phyloP scores from a whole-genome alignment of 2,329 filamentous ascomycete genomes.

The Paracorniculantispora psalliotae region DNA sequence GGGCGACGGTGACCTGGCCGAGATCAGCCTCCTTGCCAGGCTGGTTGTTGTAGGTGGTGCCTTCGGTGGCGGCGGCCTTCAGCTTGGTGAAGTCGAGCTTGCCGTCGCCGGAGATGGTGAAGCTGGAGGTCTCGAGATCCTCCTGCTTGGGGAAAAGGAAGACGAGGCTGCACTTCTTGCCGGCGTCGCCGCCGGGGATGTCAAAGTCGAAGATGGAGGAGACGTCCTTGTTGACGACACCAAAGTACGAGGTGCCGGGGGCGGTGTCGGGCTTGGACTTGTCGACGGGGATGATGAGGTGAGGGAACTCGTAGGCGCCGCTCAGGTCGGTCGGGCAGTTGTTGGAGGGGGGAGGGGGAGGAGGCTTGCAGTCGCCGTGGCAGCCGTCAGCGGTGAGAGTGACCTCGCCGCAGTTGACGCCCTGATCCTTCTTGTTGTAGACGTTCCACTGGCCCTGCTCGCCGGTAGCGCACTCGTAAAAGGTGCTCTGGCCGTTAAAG shows the following conservation, averaged over 20 bases:
- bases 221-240: constrained; percentile 46
- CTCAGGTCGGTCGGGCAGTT: constrained; percentile 41
- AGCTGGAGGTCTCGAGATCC: constrained; percentile 55
- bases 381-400: constrained; percentile 39
- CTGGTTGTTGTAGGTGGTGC: constrained; percentile 50
- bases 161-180: constrained; percentile 57
- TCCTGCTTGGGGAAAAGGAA: constrained; percentile 58
- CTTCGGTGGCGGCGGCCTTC: constrained; percentile 35
- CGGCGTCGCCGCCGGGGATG: constrained; percentile 47
- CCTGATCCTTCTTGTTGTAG: constrained; percentile 39
- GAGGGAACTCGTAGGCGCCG: constrained; percentile 50
- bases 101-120: constrained; percentile 44
- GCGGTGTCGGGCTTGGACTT: constrained; percentile 46
- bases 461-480: constrained; percentile 56
- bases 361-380: constrained; percentile 18
- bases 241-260: constrained; percentile 50
- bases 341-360: constrained; percentile 15
- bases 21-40: constrained; percentile 41
- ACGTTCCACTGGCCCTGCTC: constrained; percentile 51
- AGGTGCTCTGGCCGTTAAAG: constrained; percentile 46
- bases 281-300: constrained; percentile 59
- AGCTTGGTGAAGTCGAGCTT: constrained; percentile 50
- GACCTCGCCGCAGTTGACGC: constrained; percentile 43
- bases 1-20: constrained; percentile 38
- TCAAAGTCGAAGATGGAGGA: constrained; percentile 67